Base-by-base conservation (phyloP, 2,329 filamentous ascomycete species). In the Xylariaceae sp. region DNA sequence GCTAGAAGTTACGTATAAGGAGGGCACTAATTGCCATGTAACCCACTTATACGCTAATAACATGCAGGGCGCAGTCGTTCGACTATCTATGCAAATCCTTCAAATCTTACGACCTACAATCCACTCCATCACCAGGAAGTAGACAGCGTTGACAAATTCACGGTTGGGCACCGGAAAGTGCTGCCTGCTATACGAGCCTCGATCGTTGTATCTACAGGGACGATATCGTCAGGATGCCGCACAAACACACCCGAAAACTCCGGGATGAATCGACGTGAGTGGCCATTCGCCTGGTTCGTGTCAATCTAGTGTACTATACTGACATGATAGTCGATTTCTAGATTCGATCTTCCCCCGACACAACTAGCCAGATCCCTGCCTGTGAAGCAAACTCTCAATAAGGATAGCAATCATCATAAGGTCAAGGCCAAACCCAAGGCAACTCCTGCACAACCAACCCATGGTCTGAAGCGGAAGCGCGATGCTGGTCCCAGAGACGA, bases 241-340 rank as follows among this genome's bases (percentile, higher is more conserved):
- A 93, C 76, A 95, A 95, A 75, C 91, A 95, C 71, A 93, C 88
- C 59, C 81, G 89, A 61, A 82, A 83, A 50, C 78, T 76, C 9
- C 77, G 77, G 44, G 81, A 86, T 55, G 75, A 77, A 42, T 76
- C 76, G 13, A 76, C 77, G 85, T 86, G 70, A 61, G 77, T 68
- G 23, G 29, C 10, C n/a, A 13, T 5, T 27, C 27, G 18, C 21
- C 16, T 15, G 30, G 35, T 39, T 40, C 10, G 26, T 53, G 4
- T 26, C 37, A 24, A 66, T 61, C 58, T 59, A 62, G 56, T 60
- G 53, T 6, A 24, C 32, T 15, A 6, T 64, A 46, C 61, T 50
- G 11, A 58, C 9, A n/a, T 39, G 9, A 15, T 40, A 3, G 13
- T 37, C 13, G 15, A 20, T 29, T 37, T 24, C 33, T 32, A 84